Evolutionary conservation across 495 filamentous ascomycete species (phyloP), one percentile per base, ranked within the genome.

Genomic region (Penicillium mononematosum): DNA sequence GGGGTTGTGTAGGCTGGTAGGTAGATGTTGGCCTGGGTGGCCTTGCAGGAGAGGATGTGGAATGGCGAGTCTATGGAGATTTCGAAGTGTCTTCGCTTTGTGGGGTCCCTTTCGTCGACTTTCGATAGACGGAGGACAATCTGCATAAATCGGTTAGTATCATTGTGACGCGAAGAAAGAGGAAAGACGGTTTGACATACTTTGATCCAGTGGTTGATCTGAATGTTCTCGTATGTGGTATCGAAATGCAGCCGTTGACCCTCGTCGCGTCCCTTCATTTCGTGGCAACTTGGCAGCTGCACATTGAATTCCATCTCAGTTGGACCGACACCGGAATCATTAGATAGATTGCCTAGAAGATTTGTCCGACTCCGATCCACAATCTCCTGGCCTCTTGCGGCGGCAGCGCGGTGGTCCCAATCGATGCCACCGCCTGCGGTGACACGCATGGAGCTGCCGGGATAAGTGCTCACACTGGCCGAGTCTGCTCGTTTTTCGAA

Each of bases 141-240:
- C 94, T 98, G 58, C 16, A 11, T 29, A 9, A 2, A 24, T 22
- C 43, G 48, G 41, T 56, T 49, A 32, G 57, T n/a, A 66, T 56
- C 8, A 27, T 10, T 7, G 16, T 16, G 12, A 14, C 20, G 1
- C 12, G 24, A 24, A 3, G n/a, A 19, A 10, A 52, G 20, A 29
- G 16, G 19, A 16, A 32, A 12, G 36, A n/a, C 7, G 29, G 29
- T 17, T 16, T 20, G 11, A 61, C 80, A 48, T 83, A 95, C 94
- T 85, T 98, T 98, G 66, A 98, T 97, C 94, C 95, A 98, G 68
- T 98, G 94, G 64, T 92, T 91, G 46, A 98, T 92, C 65, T 96
- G 91, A 42, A 96, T 96, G 55, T 96, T 94, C 70, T 89, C 88
- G 79, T 92, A 98, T 16, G 94, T 96, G 47, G 92, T 96, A 63